phyloP scores from a whole-genome alignment of 176 grass and related monocot genomes.

The Hordeum vulgare region DNA sequence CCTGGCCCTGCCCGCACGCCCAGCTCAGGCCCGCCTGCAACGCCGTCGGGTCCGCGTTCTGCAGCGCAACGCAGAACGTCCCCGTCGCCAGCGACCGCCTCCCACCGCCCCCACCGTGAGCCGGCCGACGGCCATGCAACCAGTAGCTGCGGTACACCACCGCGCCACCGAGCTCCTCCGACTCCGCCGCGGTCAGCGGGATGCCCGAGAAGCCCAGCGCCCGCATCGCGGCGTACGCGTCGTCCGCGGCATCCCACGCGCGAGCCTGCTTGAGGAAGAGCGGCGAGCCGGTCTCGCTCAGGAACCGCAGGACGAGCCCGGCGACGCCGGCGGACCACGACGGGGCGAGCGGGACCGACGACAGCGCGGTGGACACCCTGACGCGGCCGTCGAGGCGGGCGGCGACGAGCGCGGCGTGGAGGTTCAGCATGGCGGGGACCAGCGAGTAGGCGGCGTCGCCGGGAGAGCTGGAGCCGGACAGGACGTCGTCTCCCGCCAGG shows the following conservation, averaged over 20 bases:
- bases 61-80: conserved; percentile 75
- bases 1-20: conserved; percentile 59
- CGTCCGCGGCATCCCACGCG: conserved; percentile 1
- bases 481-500: conserved; percentile 22
- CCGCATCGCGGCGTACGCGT: conserved; percentile 30
- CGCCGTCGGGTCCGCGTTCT: conserved; percentile 53
- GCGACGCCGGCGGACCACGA: not conserved
- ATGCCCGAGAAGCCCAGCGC: conserved; percentile 16
- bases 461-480: not conserved
- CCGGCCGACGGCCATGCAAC: not conserved
- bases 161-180: not conserved
- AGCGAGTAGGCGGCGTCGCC: conserved; percentile 16
- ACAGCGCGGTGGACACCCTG: conserved; percentile 33
- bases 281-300: conserved; percentile 13
- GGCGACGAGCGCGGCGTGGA: conserved; percentile 33
- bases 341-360: not conserved
- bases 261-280: conserved; percentile 22
- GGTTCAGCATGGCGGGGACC: conserved; percentile 34
- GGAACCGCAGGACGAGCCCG: conserved; percentile 23
- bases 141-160: conserved; percentile 15
- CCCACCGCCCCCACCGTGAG: not conserved
- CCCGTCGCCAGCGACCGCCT: conserved; percentile 36
- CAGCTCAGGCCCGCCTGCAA: conserved; percentile 60
- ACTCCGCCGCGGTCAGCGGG: conserved; percentile 13
- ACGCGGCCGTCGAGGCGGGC: conserved; percentile 31